A percentile compares a stretch with the other conserved stretches of the same genome.
Evolutionary conservation across 805 yeast genomes (phyloP).

Genomic region (Teunomyces funiuensis): DNA sequence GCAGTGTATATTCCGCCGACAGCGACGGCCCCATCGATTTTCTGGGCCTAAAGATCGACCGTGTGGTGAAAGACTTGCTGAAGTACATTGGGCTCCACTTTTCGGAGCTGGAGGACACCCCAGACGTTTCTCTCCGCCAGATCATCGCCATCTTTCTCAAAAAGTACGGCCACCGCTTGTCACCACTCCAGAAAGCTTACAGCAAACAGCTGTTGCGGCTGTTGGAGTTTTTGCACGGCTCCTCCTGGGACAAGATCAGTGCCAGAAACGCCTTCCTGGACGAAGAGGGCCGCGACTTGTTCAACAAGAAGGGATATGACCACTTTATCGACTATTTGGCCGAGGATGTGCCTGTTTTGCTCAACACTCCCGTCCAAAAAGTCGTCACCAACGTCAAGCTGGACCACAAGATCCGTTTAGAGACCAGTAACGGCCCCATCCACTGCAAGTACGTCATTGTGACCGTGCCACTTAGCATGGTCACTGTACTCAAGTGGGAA

Average conservation of each 20-base stretch:
- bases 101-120: conserved; percentile 46
- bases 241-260: conserved; percentile 64
- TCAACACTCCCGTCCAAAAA: conserved; percentile 28
- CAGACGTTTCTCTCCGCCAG: conserved; percentile 54
- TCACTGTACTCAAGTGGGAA: conserved; percentile 49
- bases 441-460: conserved; percentile 61
- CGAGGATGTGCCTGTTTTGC: conserved; percentile 35
- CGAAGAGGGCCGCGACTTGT: conserved; percentile 77
- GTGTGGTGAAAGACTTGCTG: conserved; percentile 54
- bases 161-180: conserved; percentile 46
- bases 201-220: conserved; percentile 55
- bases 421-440: conserved; percentile 12
- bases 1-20: conserved; percentile 24
- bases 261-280: conserved; percentile 68
- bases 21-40: conserved; percentile 34
- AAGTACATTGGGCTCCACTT: conserved; percentile 58
- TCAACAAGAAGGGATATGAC: conserved; percentile 61
- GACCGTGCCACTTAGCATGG: conserved; percentile 74
- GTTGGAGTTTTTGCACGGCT: conserved; percentile 80
- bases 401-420: background rate
- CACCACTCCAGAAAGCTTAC: conserved; percentile 49
- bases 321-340: conserved; percentile 45
- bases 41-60: conserved; percentile 23
- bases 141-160: conserved; percentile 48
- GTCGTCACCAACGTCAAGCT: conserved; percentile 5